These are phyloP conservation scores for Cucumis hystrix DNA, from an alignment of 306 rosid species.

Conservation along the genomic window DNA sequence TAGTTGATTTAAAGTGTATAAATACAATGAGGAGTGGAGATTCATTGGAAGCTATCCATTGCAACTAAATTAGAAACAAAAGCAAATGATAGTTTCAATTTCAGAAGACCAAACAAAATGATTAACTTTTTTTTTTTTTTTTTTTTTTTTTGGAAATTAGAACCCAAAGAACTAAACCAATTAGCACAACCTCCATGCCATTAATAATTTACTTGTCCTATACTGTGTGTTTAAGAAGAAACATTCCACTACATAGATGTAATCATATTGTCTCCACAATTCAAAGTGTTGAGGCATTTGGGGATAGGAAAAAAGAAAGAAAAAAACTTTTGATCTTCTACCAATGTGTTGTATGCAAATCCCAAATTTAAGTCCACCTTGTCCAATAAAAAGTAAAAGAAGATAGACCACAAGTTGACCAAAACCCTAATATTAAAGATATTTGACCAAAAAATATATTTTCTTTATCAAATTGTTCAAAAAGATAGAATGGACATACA, in stretches of 20 bases:
- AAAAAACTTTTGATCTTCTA: background rate
- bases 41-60: background rate
- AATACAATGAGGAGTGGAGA: no score
- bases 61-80: background rate
- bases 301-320: background rate
- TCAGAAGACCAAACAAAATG: background rate
- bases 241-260: constrained; percentile 14
- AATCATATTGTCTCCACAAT: constrained; percentile 52
- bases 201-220: background rate
- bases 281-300: constrained; percentile 21
- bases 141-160: background rate
- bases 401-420: background rate
- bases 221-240: constrained; percentile 3
- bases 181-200: background rate
- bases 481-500: background rate
- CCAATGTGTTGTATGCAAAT: background rate
- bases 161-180: background rate
- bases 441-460: background rate
- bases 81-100: background rate
- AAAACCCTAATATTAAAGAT: background rate
- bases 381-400: background rate
- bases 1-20: no score
- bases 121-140: background rate
- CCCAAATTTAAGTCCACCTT: background rate
- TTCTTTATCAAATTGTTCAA: background rate